Percentiles rank a stretch among this genome's conserved stretches.
Conservation (phyloP, 2,329 filamentous ascomycete species). For the Verticillium longisporum region DNA sequence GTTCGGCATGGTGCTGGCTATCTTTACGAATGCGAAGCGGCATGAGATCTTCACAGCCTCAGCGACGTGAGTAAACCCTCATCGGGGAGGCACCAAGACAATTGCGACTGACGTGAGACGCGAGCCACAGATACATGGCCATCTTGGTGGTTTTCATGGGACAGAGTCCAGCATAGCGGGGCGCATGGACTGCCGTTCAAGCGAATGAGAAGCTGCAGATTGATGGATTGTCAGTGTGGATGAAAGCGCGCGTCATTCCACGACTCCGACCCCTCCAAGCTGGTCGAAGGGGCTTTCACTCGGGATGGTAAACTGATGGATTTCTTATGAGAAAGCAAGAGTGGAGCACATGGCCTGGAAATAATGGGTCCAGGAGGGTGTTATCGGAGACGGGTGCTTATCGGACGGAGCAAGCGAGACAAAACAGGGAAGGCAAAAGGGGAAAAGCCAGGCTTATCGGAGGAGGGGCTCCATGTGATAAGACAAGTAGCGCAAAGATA, state of each 20-base stretch:
- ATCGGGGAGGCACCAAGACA: neutral
- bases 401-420: neutral
- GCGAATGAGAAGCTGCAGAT: neutral
- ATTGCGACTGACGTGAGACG: neutral
- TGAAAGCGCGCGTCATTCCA: neutral
- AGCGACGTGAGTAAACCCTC: neutral
- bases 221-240: neutral
- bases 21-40: neutral
- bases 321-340: neutral
- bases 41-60: constrained; percentile 1
- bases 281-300: neutral
- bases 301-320: neutral
- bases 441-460: neutral
- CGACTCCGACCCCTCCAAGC: too few species aligned
- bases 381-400: neutral
- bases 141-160: neutral
- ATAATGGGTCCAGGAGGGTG: neutral
- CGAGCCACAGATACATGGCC: neutral
- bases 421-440: neutral
- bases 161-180: neutral
- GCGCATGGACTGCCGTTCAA: neutral
- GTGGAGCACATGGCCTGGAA: neutral
- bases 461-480: constrained; percentile 1
- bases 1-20: neutral
- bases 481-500: constrained; percentile 7